Percentiles rank a stretch among this genome's conserved stretches.
Evolutionary conservation across 2,329 filamentous ascomycete species (phyloP).

Genomic region (Beauveria caledonica): DNA sequence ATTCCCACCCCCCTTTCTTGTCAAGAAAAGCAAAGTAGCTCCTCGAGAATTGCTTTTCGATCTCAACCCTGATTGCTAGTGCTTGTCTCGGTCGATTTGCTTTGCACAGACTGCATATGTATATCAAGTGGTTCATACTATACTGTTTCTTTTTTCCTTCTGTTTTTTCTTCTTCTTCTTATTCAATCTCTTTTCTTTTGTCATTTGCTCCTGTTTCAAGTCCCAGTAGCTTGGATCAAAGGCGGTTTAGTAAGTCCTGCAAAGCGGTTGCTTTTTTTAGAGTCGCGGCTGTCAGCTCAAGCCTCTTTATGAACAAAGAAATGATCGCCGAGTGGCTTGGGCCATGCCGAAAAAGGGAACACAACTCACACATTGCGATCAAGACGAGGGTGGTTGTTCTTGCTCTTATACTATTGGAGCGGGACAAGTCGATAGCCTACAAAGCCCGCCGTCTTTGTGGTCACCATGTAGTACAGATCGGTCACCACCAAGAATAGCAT

Average conservation of each 20-base stretch:
- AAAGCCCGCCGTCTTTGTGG: no score
- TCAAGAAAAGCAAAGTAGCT: background rate
- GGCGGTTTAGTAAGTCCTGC: background rate
- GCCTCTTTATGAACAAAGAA: background rate
- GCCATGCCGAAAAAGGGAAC: background rate
- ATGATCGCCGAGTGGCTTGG: background rate
- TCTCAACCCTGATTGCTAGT: background rate
- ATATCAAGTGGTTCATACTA: no score
- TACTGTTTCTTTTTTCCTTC: no score
- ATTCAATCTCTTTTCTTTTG: background rate
- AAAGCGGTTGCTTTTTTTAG: conserved; percentile 8
- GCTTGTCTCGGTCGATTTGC: no score
- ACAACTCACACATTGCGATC: no score
- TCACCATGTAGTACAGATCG: no score
- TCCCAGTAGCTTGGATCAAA: conserved; percentile 5
- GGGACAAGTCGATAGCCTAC: no score
- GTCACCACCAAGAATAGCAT: no score
- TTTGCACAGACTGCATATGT: no score
- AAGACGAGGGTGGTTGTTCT: no score
- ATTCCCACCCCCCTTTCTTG: background rate
- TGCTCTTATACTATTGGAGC: no score
- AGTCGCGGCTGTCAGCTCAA: background rate
- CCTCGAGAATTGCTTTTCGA: background rate
- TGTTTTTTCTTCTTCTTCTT: background rate
- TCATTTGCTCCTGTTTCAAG: background rate